Base-by-base conservation (phyloP, 257 asterid genomes). In the Fraxinus anomala region DNA sequence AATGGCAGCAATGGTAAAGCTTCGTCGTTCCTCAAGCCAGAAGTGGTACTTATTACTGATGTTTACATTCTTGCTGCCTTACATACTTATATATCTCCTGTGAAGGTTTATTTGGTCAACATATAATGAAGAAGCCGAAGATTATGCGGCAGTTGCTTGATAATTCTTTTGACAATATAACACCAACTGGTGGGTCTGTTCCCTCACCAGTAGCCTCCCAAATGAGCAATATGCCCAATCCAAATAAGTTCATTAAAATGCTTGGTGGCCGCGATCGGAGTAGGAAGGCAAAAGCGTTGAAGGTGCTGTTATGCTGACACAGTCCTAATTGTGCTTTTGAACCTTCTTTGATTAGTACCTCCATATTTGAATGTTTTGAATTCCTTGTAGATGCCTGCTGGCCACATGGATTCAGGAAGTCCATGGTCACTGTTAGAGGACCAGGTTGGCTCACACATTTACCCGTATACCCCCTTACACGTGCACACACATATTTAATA, bases 151-250 rank as follows among this genome's bases (percentile, higher is more conserved):
- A 84, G 79, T 84, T 90, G 37, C 88, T 84, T 37, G 98, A 96
- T 84, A 88, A 80, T 85, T 85, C 94, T 82, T 89, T 80, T 82
- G 97, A 96, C 82, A 89, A 88, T 84, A 66, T 87, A 70, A 80
- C 85, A 51, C 89, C 95, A 72, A 78, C 76, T 81, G 89, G 88
- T 72, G 94, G 91, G 10, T 85, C 96, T 79, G 86, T 83, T 79
- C 94, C 97, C 81, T 90, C 98, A 74, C 97, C 99, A 37, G 94
- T 76, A 37, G 93, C 94, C 82, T 91, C 99, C 81, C 98, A 92
- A 82, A 83, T 91, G 84, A 91, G 98, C 82, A 94, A 91, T 81
- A 92, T 89, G 97, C 75, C 89, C 82, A 91, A 88, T 85, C 92
- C 93, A 79, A 91, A 87, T 83, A 90, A 92, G 85, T 83, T 96